Evolutionary conservation across 2,329 filamentous ascomycete genomes (phyloP).

Genomic region (Beauveria sp.): DNA sequence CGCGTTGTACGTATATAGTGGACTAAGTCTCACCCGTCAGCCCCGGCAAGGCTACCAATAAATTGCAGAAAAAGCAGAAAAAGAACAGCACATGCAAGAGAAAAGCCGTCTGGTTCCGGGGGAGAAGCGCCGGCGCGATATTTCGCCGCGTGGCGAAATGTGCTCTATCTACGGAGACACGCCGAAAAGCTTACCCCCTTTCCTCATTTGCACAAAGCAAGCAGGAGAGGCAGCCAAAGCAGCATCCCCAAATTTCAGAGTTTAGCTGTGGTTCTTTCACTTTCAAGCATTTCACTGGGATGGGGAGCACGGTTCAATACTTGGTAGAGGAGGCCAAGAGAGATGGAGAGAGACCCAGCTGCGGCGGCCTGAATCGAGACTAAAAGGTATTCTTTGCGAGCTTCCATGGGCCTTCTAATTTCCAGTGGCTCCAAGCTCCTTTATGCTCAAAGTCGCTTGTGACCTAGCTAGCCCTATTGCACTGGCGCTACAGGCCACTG

Average conservation of each 20-base stretch:
- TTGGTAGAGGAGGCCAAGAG: too few species aligned
- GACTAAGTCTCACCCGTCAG: too few species aligned
- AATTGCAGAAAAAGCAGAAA: too few species aligned
- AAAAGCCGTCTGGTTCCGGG: too few species aligned
- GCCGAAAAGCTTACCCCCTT: neutral
- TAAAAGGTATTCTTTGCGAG: neutral
- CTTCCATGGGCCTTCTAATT: slow-evolving; percentile 6
- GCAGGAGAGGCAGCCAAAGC: neutral
- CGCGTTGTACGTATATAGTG: too few species aligned
- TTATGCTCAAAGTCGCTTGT: neutral
- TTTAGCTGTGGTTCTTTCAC: neutral
- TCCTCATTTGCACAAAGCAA: neutral
- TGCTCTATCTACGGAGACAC: too few species aligned
- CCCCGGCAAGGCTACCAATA: too few species aligned
- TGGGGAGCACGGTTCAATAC: neutral
- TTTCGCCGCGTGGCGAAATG: too few species aligned
- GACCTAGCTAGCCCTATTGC: too few species aligned
- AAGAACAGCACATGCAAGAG: too few species aligned
- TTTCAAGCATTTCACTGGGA: neutral
- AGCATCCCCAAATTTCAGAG: slow-evolving; percentile 4
- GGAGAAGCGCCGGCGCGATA: too few species aligned
- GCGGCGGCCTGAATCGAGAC: neutral
- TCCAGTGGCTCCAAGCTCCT: neutral
- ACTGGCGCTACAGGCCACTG: too few species aligned
- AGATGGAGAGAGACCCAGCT: neutral